These are phyloP conservation scores for Catunica adiposa DNA, from an alignment of 2,329 filamentous ascomycete species.

Conservation along the genomic window DNA sequence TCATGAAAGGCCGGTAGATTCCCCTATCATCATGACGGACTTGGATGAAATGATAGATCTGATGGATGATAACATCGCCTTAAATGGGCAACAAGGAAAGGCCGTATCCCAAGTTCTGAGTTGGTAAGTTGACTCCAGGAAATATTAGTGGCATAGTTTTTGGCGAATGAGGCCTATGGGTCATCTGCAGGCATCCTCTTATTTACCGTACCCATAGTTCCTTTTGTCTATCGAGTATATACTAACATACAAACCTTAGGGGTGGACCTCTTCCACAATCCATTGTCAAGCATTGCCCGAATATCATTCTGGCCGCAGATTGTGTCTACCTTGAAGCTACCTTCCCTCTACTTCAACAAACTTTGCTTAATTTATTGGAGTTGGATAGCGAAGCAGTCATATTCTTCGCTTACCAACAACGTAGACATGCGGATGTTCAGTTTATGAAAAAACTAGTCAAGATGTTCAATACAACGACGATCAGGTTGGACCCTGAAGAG, in stretches of 20 bases:
- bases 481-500: conserved; percentile 39
- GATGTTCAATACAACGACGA: conserved; percentile 44
- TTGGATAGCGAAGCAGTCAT: conserved; percentile 49
- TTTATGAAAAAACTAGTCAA: conserved; percentile 58
- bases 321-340: conserved; percentile 96
- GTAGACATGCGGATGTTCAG: conserved; percentile 62
- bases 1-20: conserved; percentile 23
- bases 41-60: conserved; percentile 70
- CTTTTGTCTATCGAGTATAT: not conserved
- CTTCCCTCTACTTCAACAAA: conserved; percentile 71
- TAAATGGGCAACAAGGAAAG: conserved; percentile 52
- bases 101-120: conserved; percentile 60
- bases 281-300: conserved; percentile 43
- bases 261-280: conserved; percentile 40
- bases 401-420: conserved; percentile 89
- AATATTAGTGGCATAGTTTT: too few species aligned
- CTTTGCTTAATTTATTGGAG: conserved; percentile 56
- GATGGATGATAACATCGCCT: conserved; percentile 72
- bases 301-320: conserved; percentile 83
- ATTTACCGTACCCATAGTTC: not conserved
- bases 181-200: too few species aligned
- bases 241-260: conserved; percentile 22
- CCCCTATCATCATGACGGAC: conserved; percentile 66
- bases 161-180: not conserved
- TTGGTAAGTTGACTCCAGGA: conserved; percentile 57